These are phyloP conservation scores for Aschersonia sp. DNA, from an alignment of 2,329 filamentous ascomycete species.

Conservation along the genomic window DNA sequence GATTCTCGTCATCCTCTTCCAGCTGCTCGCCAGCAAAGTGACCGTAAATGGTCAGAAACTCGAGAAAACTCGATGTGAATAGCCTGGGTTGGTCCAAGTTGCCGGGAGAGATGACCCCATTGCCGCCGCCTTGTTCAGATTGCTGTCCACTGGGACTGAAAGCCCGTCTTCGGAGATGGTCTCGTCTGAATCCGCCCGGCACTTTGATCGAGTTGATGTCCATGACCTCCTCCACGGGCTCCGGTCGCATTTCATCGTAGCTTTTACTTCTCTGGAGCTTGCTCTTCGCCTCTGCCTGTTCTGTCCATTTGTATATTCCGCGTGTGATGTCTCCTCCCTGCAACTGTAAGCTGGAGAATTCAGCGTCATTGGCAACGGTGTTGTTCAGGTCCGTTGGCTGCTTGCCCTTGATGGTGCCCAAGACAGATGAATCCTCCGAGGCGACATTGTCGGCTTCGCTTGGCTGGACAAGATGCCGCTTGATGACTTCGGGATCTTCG, in stretches of 20 bases:
- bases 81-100: conserved; percentile 31
- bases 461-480: conserved; percentile 71
- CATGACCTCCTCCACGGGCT: conserved; percentile 64
- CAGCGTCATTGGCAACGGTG: conserved; percentile 45
- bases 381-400: conserved; percentile 26
- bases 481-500: conserved; percentile 85
- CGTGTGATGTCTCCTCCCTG: conserved; percentile 92
- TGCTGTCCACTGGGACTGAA: conserved; percentile 35
- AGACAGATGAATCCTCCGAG: conserved; percentile 29
- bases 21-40: conserved; percentile 96
- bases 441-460: conserved; percentile 28
- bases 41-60: conserved; percentile 88
- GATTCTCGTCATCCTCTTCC: conserved; percentile 86
- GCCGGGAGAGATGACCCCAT: conserved; percentile 17
- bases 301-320: conserved; percentile 92
- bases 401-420: conserved; percentile 37
- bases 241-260: conserved; percentile 63
- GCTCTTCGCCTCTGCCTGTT: conserved; percentile 62
- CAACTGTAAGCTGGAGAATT: conserved; percentile 84
- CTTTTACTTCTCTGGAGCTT: conserved; percentile 71
- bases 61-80: conserved; percentile 85
- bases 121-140: conserved; percentile 17
- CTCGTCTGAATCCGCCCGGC: conserved; percentile 83
- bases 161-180: conserved; percentile 69
- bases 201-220: conserved; percentile 86